Conservation (phyloP, 768 basidiomycete genomes). For the Solioccasus polychromus region DNA sequence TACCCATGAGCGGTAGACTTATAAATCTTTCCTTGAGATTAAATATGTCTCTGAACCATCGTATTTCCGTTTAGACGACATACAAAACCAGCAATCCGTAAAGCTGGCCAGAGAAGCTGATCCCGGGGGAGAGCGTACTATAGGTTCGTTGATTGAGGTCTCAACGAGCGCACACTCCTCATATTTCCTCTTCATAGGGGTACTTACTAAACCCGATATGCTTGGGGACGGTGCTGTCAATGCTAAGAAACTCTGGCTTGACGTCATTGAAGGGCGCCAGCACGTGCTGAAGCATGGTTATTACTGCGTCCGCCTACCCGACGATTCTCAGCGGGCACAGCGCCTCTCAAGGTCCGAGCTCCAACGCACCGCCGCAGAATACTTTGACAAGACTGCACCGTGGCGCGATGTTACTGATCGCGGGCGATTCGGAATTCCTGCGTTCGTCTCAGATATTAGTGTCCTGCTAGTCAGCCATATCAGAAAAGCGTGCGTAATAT, state of each 20-base stretch:
- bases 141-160: conserved; percentile 41
- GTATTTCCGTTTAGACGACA: conserved; percentile 48
- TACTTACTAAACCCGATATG: conserved; percentile 69
- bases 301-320: conserved; percentile 63
- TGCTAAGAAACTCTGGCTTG: conserved; percentile 44
- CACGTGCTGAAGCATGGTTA: conserved; percentile 55
- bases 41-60: background rate
- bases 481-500: conserved; percentile 47
- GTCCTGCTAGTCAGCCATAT: conserved; percentile 51
- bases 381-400: conserved; percentile 47
- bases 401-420: conserved; percentile 51
- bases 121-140: conserved; percentile 53
- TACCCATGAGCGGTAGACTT: conserved; percentile 60
- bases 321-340: conserved; percentile 50
- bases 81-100: conserved; percentile 61
- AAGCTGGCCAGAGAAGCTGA: conserved; percentile 53
- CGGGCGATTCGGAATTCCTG: conserved; percentile 50
- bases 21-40: background rate
- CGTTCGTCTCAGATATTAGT: conserved; percentile 53
- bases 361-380: conserved; percentile 37
- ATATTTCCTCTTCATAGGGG: conserved; percentile 37
- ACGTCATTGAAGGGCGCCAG: conserved; percentile 46
- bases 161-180: background rate
- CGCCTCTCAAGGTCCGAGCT: conserved; percentile 36
- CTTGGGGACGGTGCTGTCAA: conserved; percentile 43